Conservation (phyloP, 306 rosid species). For the Rosa lucieae region DNA sequence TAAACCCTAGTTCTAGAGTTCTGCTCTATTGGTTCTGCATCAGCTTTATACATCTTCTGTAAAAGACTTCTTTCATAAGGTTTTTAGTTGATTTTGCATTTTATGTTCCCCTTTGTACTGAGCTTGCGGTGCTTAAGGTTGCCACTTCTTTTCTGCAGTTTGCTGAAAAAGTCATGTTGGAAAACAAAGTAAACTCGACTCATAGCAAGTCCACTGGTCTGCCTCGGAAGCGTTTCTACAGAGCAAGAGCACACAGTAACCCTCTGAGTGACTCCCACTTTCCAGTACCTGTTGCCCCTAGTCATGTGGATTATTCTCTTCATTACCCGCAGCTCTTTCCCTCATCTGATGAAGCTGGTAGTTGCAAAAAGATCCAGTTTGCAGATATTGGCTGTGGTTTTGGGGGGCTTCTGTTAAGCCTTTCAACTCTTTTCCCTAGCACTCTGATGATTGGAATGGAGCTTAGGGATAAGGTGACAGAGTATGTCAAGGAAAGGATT, state of each 20-base stretch:
- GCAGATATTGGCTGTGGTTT: slow-evolving; percentile 98
- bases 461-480: slow-evolving; percentile 87
- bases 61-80: neutral
- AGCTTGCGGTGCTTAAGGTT: slow-evolving; percentile 25
- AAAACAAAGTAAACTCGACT: slow-evolving; percentile 50
- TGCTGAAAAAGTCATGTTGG: slow-evolving; percentile 51
- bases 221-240: slow-evolving; percentile 94
- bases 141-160: slow-evolving; percentile 37
- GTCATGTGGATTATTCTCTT: slow-evolving; percentile 69
- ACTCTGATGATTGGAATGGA: slow-evolving; percentile 96
- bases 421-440: slow-evolving; percentile 79
- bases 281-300: slow-evolving; percentile 76
- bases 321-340: slow-evolving; percentile 69
- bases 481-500: slow-evolving; percentile 91
- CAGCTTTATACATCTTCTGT: neutral
- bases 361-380: slow-evolving; percentile 64
- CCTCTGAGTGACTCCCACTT: slow-evolving; percentile 96
- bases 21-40: no score
- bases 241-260: slow-evolving; percentile 98
- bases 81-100: neutral
- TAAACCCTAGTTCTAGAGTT: no score
- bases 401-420: slow-evolving; percentile 90
- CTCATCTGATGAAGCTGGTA: slow-evolving; percentile 40
- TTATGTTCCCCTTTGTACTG: slow-evolving; percentile 10
- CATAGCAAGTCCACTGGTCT: slow-evolving; percentile 82